These are phyloP conservation scores for Setaria italica DNA, from an alignment of 202 grass and related monocot species.

Conservation along the genomic window DNA sequence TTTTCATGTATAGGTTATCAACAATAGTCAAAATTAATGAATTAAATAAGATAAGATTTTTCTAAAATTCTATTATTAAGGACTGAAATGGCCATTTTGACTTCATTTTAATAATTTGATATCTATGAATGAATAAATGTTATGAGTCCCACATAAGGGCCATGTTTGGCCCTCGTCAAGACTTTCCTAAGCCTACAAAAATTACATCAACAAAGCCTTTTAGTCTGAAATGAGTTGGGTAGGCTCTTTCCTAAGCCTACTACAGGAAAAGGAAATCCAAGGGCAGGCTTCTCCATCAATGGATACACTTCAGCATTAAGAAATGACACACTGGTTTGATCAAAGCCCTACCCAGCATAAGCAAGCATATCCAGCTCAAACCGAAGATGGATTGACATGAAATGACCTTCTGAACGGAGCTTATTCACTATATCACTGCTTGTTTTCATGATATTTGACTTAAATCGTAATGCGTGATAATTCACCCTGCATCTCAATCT, in stretches of 20 bases:
- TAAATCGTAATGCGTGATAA: slow-evolving; percentile 87
- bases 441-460: slow-evolving; percentile 89
- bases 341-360: too few species aligned
- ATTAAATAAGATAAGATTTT: background rate
- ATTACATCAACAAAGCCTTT: background rate
- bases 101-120: background rate
- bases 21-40: slow-evolving; percentile 29
- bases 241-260: background rate
- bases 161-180: background rate
- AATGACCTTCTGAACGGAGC: slow-evolving; percentile 64
- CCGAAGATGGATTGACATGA: slow-evolving; percentile 68
- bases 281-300: background rate
- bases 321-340: background rate
- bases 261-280: background rate
- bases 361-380: slow-evolving; percentile 53
- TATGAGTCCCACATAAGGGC: background rate
- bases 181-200: background rate
- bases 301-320: slow-evolving; percentile 21
- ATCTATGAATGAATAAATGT: background rate
- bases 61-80: slow-evolving; percentile 18
- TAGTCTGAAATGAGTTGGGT: background rate
- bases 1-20: background rate
- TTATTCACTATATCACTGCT: slow-evolving; percentile 63
- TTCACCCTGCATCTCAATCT: slow-evolving; percentile 93
- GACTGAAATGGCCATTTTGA: slow-evolving; percentile 21